A percentile compares a stretch with the other conserved stretches of the same genome.
These are phyloP conservation scores for Aureobasidium subglaciale DNA, from an alignment of 2,329 filamentous ascomycete genomes.

Conservation along the genomic window DNA sequence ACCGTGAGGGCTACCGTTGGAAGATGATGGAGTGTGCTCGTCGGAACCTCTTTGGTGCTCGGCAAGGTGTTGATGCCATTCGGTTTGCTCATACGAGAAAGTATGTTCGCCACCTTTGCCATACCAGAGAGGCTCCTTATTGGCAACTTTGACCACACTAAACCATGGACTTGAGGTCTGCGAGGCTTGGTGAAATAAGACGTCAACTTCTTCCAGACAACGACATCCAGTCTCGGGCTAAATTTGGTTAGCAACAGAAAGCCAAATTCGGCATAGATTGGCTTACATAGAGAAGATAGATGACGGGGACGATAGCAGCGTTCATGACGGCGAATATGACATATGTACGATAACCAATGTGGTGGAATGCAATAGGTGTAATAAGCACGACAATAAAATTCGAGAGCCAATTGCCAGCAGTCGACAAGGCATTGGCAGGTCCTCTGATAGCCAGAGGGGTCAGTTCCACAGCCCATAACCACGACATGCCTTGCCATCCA, in stretches of 20 bases:
- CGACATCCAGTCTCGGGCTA: conserved; percentile 52
- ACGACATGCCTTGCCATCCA: conserved; percentile 55
- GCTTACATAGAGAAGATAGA: not conserved
- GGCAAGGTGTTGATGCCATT: conserved; percentile 27
- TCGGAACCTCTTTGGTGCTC: not conserved
- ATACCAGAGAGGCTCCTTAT: conserved; percentile 48
- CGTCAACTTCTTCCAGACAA: conserved; percentile 60
- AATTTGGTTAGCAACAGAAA: not conserved
- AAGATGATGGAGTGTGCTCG: not conserved
- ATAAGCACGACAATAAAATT: conserved; percentile 40
- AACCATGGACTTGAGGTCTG: conserved; percentile 43
- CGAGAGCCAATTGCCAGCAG: conserved; percentile 54
- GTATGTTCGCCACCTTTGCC: conserved; percentile 50
- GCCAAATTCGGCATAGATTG: not conserved
- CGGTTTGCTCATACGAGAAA: conserved; percentile 38
- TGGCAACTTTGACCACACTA: conserved; percentile 43
- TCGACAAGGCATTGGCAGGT: conserved; percentile 57
- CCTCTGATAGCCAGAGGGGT: conserved; percentile 52
- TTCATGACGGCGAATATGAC: conserved; percentile 35
- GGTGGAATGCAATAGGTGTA: conserved; percentile 22
- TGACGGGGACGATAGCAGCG: conserved; percentile 20
- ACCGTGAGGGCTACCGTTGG: not conserved
- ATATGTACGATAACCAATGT: conserved; percentile 23
- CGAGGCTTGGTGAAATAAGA: conserved; percentile 48
- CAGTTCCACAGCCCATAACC: conserved; percentile 57